Percentiles rank a stretch among this genome's conserved stretches.
These are phyloP conservation scores for Kregervanrija fluxuum DNA, from an alignment of 805 yeast genomes.

Conservation along the genomic window DNA sequence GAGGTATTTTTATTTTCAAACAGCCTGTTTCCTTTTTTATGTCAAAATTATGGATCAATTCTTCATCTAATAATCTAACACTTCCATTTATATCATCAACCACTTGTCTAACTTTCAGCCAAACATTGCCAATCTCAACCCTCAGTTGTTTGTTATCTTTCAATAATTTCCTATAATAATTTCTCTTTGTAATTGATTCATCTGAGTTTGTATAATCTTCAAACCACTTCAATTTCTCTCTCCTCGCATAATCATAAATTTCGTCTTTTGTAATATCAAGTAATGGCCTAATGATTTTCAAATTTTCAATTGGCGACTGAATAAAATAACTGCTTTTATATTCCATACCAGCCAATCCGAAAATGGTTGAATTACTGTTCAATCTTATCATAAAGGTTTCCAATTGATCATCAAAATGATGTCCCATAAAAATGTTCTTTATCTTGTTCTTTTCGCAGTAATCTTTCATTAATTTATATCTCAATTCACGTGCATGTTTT, in stretches of 20 bases:
- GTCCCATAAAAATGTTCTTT: constrained; percentile 49
- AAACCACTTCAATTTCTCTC: constrained; percentile 46
- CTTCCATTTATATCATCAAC: constrained; percentile 15
- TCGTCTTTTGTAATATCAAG: constrained; percentile 37
- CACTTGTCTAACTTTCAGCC: constrained; percentile 9
- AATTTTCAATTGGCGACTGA: constrained; percentile 4
- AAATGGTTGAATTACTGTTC: constrained; percentile 34
- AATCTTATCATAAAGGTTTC: constrained; percentile 63
- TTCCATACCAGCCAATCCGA: constrained; percentile 55
- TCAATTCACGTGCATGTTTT: constrained; percentile 46
- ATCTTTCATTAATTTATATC: constrained; percentile 39
- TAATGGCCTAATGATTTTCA: constrained; percentile 45
- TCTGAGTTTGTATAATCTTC: constrained; percentile 64
- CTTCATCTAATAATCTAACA: constrained; percentile 13
- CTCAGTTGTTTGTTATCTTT: constrained; percentile 10
- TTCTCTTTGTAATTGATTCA: constrained; percentile 47
- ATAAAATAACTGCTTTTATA: constrained; percentile 8
- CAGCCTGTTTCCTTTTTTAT: constrained; percentile 1
- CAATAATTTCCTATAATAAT: constrained; percentile 38
- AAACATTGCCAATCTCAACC: constrained; percentile 5
- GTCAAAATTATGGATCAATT: constrained; percentile 7
- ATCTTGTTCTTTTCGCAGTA: constrained; percentile 33
- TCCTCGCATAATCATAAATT: constrained; percentile 39
- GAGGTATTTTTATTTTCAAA: constrained; percentile 15
- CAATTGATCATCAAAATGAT: constrained; percentile 63